A percentile compares a stretch with the other conserved stretches of the same genome.
phyloP scores from a whole-genome alignment of 805 yeast genomes.

The Kodamaea sagamina region DNA sequence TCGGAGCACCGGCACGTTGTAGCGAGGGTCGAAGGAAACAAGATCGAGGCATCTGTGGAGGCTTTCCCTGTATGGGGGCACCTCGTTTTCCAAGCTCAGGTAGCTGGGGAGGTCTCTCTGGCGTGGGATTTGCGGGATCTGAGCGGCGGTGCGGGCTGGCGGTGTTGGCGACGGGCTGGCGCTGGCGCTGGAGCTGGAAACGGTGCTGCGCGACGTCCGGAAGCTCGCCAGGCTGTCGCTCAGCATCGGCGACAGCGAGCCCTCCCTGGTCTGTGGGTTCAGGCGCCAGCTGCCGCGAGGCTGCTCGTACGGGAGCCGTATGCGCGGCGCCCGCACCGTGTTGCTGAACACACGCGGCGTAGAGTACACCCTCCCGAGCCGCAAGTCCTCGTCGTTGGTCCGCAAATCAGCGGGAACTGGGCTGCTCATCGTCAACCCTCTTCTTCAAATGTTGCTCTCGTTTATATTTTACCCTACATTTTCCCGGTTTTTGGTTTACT shows the following conservation, averaged over 20 bases:
- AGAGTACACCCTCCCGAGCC: constrained; percentile 7
- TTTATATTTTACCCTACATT: background rate
- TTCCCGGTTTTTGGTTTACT: constrained; percentile 1
- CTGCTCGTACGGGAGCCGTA: constrained; percentile 3
- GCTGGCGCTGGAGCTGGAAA: background rate
- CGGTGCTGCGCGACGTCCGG: constrained; percentile 5
- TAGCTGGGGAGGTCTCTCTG: background rate
- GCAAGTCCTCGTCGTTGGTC: constrained; percentile 6
- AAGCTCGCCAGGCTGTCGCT: background rate
- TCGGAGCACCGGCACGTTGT: constrained; percentile 23
- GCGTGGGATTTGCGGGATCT: too few relatives aligned
- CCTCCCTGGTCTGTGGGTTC: background rate
- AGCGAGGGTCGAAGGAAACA: constrained; percentile 28
- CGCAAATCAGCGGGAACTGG: background rate
- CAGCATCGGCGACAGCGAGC: background rate
- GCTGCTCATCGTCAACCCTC: background rate
- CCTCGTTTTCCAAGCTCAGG: background rate
- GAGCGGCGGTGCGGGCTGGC: too few relatives aligned
- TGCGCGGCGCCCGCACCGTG: constrained; percentile 6
- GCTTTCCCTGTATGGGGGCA: constrained; percentile 24
- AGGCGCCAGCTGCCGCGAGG: background rate
- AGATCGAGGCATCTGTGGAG: constrained; percentile 25
- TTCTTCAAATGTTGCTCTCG: background rate
- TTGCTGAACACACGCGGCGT: constrained; percentile 4
- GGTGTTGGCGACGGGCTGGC: too few relatives aligned